phyloP scores from a whole-genome alignment of 2,329 filamentous ascomycete genomes.

The Cercospora zeina region DNA sequence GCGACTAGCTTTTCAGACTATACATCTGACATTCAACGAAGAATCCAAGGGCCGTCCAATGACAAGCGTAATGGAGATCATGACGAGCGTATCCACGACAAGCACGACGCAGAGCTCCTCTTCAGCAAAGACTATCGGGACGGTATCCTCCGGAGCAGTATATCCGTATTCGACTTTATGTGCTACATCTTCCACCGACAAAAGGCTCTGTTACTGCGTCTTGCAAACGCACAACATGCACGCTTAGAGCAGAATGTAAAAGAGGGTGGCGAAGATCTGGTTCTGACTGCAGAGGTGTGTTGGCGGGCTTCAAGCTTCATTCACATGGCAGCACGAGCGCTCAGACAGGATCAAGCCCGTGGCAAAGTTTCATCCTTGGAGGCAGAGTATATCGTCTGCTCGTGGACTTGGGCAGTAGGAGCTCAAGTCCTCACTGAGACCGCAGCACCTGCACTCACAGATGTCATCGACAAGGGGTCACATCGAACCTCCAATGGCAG shows the following conservation, averaged over 20 bases:
- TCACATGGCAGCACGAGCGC: slow-evolving; percentile 72
- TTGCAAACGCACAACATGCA: slow-evolving; percentile 66
- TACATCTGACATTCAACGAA: slow-evolving; percentile 65
- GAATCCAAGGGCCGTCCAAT: slow-evolving; percentile 29
- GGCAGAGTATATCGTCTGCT: slow-evolving; percentile 72
- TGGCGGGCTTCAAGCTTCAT: slow-evolving; percentile 81
- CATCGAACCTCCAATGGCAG: slow-evolving; percentile 27
- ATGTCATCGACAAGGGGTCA: slow-evolving; percentile 22
- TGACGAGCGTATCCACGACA: slow-evolving; percentile 22
- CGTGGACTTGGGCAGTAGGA: slow-evolving; percentile 74
- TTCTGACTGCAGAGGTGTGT: slow-evolving; percentile 82
- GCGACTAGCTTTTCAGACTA: slow-evolving; percentile 70
- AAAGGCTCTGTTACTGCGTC: slow-evolving; percentile 73
- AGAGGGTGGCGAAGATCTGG: slow-evolving; percentile 64
- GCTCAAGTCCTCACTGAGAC: slow-evolving; percentile 77
- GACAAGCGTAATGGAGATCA: slow-evolving; percentile 26
- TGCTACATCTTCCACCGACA: slow-evolving; percentile 93
- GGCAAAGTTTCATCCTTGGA: slow-evolving; percentile 43
- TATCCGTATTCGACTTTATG: slow-evolving; percentile 93
- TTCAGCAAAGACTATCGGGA: slow-evolving; percentile 78
- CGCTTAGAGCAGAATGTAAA: slow-evolving; percentile 43
- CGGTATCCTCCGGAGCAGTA: slow-evolving; percentile 88
- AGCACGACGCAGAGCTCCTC: slow-evolving; percentile 25
- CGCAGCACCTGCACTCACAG: slow-evolving; percentile 32
- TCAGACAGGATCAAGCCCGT: slow-evolving; percentile 70